phyloP scores from a whole-genome alignment of 805 yeast genomes.

The Pichia nanzhaoensis region DNA sequence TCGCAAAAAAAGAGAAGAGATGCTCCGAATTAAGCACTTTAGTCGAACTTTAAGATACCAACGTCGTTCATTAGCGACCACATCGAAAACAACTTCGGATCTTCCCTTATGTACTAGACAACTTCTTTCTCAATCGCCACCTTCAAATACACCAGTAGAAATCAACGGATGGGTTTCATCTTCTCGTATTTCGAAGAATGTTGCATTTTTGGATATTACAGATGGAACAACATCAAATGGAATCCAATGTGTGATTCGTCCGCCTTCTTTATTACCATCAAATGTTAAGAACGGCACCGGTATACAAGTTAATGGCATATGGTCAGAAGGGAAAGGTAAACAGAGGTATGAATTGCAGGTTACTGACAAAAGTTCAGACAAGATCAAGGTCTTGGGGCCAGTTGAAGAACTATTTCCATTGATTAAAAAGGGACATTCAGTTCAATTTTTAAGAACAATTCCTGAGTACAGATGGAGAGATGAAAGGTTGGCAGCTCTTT shows the following conservation, averaged over 20 bases:
- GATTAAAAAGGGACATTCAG: constrained; percentile 69
- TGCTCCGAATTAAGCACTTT: no score
- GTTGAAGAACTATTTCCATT: constrained; percentile 66
- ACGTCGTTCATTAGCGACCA: background rate
- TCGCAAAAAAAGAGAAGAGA: no score
- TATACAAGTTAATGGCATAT: constrained; percentile 25
- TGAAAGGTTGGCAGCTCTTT: constrained; percentile 51
- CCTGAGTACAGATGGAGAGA: constrained; percentile 79
- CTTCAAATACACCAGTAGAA: constrained; percentile 31
- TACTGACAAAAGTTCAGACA: constrained; percentile 24
- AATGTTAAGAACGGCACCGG: constrained; percentile 35
- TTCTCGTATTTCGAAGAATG: constrained; percentile 63
- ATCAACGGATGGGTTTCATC: constrained; percentile 73
- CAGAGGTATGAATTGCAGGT: constrained; percentile 48
- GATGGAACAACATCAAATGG: constrained; percentile 65
- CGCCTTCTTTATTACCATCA: constrained; percentile 27
- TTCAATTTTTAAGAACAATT: constrained; percentile 59
- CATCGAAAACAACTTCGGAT: constrained; percentile 1
- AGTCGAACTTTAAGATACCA: background rate
- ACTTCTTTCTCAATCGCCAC: constrained; percentile 31
- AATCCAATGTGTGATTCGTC: constrained; percentile 50
- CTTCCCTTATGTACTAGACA: constrained; percentile 25
- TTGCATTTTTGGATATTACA: constrained; percentile 70
- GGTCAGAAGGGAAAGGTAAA: constrained; percentile 41
- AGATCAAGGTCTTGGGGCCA: constrained; percentile 48